Base-by-base conservation (phyloP, 129 eudicot species). In the Heracleum sosnowskyi region DNA sequence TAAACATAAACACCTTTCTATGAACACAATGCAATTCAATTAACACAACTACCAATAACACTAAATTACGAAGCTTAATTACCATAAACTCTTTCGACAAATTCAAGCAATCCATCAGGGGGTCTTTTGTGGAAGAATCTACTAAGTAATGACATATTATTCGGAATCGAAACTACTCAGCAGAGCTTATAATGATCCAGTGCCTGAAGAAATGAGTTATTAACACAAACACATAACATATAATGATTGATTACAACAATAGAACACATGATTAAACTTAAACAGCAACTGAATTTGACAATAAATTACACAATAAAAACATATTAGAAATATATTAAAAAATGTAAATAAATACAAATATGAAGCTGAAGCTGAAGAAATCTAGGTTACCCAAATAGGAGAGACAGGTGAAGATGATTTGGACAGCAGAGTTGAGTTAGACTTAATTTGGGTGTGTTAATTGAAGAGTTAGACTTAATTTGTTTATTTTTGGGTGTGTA, bases 101-200 rank as follows among this genome's bases (percentile, higher is more conserved):
- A 87, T 86, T 96, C 97, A 22, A 96, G 95, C 93, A 96, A 85
- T 53, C 99, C 99, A 89, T 96, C 97, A 69, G 97, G 99, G 2
- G 97, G 95, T 81, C 96, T 92, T 80, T 86, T 92, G 84, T 88
- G 80, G 73, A 95, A 95, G 88, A 95, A 95, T 89, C 99, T 90
- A 85, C 93, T 90, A 57, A 96, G 89, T 60, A 92, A 83, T 35
- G 99, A 85, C 99, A 96, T 96, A 44, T 49, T 74, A 13, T 64
- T 64, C 9, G 37, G 3, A 71, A 76, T 44, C 69, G 66, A 75
- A 80, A 39, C 34, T 66, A 79, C 45, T 79, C 17, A 80, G 55
- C 69, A 74, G 69, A 70, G 13, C 47, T 57, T 39, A 29, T 26
- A 79, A 69, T 77, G 51, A 87, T 76, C 82, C 63, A 64, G 79